Percentiles rank a stretch among this genome's conserved stretches.
Conservation (phyloP, 306 rosid species). For the Sicyos baderoa region DNA sequence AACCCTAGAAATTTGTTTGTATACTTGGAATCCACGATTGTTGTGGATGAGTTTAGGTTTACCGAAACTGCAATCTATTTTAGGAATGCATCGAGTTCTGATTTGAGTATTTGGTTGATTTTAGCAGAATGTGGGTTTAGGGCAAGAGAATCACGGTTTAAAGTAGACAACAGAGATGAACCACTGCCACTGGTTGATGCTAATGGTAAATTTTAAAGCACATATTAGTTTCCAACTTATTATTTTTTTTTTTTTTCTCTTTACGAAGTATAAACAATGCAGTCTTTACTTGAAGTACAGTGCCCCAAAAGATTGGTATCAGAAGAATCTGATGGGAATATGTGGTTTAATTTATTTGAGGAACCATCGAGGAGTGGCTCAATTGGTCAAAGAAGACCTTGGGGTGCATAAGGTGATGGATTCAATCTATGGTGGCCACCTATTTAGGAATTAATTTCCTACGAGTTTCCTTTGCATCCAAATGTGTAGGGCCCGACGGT, state of each 20-base stretch:
- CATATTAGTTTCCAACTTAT: neutral
- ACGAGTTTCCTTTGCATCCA: no score
- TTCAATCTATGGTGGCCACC: no score
- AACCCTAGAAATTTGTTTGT: neutral
- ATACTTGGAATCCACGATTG: neutral
- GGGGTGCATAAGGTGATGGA: no score
- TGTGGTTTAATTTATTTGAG: neutral
- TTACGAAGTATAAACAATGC: neutral
- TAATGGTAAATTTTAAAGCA: conserved; percentile 31
- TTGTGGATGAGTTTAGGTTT: neutral
- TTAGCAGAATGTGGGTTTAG: conserved; percentile 23
- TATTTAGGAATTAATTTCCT: no score
- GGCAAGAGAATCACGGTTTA: conserved; percentile 29
- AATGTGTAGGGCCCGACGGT: no score
- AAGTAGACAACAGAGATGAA: conserved; percentile 27
- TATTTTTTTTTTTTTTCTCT: no score
- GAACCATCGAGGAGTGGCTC: no score
- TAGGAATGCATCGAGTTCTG: neutral
- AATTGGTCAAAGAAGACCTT: no score
- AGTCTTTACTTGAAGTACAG: neutral
- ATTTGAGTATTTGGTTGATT: conserved; percentile 4
- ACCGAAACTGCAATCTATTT: neutral
- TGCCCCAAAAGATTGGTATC: neutral
- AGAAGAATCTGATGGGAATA: neutral
- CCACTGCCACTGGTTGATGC: conserved; percentile 21